Evolutionary conservation across 352 stramenopile genomes (phyloP).

Genomic region (Phytophthora tentaculata): DNA sequence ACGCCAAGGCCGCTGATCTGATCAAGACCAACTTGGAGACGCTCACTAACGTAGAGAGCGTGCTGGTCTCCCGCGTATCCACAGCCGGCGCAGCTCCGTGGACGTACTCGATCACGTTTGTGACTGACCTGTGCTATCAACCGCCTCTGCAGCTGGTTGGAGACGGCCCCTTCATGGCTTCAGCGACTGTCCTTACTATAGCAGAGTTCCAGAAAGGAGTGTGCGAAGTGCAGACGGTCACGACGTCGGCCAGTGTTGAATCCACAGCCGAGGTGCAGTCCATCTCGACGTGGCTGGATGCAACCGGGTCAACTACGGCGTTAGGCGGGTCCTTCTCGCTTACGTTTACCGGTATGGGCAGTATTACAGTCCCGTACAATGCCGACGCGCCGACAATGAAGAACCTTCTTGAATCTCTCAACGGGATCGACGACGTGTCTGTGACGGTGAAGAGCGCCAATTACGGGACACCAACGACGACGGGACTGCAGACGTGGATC

Average conservation of each 20-base stretch:
- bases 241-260: constrained; percentile 87
- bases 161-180: constrained; percentile 49
- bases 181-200: constrained; percentile 47
- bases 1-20: constrained; percentile 67
- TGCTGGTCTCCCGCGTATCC: constrained; percentile 71
- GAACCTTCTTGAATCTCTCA: constrained; percentile 70
- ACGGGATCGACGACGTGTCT: constrained; percentile 78
- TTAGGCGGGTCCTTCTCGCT: constrained; percentile 79
- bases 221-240: constrained; percentile 96
- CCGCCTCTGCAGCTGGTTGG: constrained; percentile 68
- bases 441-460: constrained; percentile 60
- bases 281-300: constrained; percentile 80
- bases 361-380: constrained; percentile 49
- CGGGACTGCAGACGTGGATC: constrained; percentile 70
- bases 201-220: constrained; percentile 80
- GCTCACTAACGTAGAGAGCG: constrained; percentile 84
- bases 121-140: constrained; percentile 84
- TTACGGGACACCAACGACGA: constrained; percentile 41
- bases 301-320: constrained; percentile 30
- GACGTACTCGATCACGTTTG: constrained; percentile 90
- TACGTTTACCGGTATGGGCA: constrained; percentile 54
- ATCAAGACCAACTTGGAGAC: constrained; percentile 86
- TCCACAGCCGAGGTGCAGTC: constrained; percentile 92
- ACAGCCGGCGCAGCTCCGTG: constrained; percentile 43
- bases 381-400: constrained; percentile 54